These are phyloP conservation scores for Lolium multiflorum DNA, from an alignment of 176 grass and related monocot genomes.

Conservation along the genomic window DNA sequence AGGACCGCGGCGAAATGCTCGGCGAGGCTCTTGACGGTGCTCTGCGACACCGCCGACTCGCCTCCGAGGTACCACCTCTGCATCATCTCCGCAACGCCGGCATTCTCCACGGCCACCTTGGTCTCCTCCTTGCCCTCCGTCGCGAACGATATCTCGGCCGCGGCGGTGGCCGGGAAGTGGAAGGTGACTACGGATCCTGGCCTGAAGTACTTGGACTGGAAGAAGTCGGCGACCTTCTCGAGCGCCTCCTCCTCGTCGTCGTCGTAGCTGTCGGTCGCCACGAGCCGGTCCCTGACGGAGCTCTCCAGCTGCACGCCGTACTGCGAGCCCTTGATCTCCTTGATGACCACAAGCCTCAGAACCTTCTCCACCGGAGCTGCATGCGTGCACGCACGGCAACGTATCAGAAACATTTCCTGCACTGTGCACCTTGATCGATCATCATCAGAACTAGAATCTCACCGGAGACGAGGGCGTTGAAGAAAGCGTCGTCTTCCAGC, in stretches of 20 bases:
- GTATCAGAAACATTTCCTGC: not conserved
- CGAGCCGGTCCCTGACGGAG: constrained; percentile 71
- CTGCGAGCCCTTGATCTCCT: constrained; percentile 92
- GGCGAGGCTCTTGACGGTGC: constrained; percentile 61
- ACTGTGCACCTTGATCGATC: not conserved
- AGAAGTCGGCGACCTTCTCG: constrained; percentile 69
- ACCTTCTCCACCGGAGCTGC: constrained; percentile 78
- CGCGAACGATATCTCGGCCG: constrained; percentile 66
- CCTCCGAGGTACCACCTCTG: constrained; percentile 90
- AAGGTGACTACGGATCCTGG: constrained; percentile 66
- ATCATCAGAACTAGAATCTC: not conserved
- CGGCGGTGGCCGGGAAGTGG: constrained; percentile 37
- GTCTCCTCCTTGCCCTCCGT: constrained; percentile 71
- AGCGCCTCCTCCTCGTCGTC: constrained; percentile 82
- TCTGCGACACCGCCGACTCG: constrained; percentile 56
- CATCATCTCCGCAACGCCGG: constrained; percentile 65
- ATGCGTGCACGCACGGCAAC: not conserved
- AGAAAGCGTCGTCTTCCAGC: constrained; percentile 61
- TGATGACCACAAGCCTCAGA: constrained; percentile 78
- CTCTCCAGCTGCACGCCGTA: constrained; percentile 96
- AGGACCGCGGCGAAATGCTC: constrained; percentile 52
- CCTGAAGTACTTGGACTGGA: constrained; percentile 85
- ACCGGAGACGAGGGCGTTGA: constrained; percentile 63
- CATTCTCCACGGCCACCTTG: constrained; percentile 61
- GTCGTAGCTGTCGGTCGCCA: constrained; percentile 62